phyloP scores from a whole-genome alignment of 768 basidiomycete genomes.

The Aureoboletus auriporus region DNA sequence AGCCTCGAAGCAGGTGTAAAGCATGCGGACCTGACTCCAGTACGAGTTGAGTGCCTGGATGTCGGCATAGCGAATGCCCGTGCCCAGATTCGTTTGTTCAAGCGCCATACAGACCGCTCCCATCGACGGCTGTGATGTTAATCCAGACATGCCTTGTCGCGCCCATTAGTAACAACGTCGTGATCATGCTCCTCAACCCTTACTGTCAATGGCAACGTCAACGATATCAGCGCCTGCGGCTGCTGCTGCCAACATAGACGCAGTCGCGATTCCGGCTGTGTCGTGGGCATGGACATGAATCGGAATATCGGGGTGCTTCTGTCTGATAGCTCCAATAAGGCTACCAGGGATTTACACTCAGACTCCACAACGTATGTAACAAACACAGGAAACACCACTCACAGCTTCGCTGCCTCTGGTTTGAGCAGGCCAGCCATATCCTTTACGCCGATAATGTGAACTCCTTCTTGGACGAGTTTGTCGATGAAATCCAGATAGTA shows the following conservation, averaged over 20 bases:
- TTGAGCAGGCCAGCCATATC: conserved; percentile 98
- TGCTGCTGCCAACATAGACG: conserved; percentile 96
- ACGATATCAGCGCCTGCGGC: conserved; percentile 98
- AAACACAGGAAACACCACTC: conserved; percentile 24
- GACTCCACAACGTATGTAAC: background rate
- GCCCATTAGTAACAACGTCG: conserved; percentile 10
- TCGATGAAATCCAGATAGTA: conserved; percentile 97
- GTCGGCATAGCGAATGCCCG: conserved; percentile 95
- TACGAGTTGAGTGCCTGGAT: conserved; percentile 97
- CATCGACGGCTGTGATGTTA: conserved; percentile 99
- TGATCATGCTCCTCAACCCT: conserved; percentile 27
- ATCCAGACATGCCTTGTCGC: conserved; percentile 86
- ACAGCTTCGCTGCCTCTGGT: conserved; percentile 91
- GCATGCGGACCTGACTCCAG: conserved; percentile 95
- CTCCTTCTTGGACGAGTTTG: conserved; percentile 88
- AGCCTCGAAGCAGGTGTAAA: conserved; percentile 97
- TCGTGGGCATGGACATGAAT: conserved; percentile 99
- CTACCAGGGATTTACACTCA: conserved; percentile 35
- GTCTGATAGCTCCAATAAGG: conserved; percentile 90
- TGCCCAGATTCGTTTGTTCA: conserved; percentile 90
- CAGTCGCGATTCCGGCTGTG: conserved; percentile 95
- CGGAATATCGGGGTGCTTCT: conserved; percentile 94
- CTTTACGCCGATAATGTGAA: conserved; percentile 96
- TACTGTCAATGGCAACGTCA: conserved; percentile 98
- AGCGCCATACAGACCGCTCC: conserved; percentile 93